Percentiles rank a stretch among this genome's conserved stretches.
phyloP scores from a whole-genome alignment of 2,329 filamentous ascomycete species.

The Boeremia exigua region DNA sequence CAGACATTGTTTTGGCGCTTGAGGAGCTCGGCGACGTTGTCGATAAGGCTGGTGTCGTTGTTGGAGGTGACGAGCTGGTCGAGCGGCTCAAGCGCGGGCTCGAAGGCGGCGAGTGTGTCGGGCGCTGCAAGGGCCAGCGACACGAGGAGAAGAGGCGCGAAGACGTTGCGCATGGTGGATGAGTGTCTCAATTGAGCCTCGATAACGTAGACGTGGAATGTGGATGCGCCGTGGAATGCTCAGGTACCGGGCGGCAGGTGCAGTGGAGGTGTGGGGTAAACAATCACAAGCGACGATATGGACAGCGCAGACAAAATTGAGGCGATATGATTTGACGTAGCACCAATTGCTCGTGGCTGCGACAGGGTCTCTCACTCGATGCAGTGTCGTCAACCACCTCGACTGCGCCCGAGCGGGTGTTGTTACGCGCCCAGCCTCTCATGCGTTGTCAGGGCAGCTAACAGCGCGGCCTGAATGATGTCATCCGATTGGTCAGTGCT shows the following conservation, averaged over 20 bases:
- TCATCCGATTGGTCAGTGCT: constrained; percentile 14
- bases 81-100: constrained; percentile 34
- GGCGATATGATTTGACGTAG: background rate
- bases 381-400: constrained; percentile 11
- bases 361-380: constrained; percentile 11
- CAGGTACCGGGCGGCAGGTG: constrained; percentile 2
- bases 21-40: constrained; percentile 33
- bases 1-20: constrained; percentile 51
- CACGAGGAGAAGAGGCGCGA: constrained; percentile 36
- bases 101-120: constrained; percentile 39
- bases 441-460: constrained; percentile 15
- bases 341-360: constrained; percentile 8
- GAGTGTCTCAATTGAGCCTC: background rate
- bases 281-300: constrained; percentile 5
- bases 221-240: constrained; percentile 21
- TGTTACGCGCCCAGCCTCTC: constrained; percentile 11
- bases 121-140: constrained; percentile 38
- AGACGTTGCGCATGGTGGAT: constrained; percentile 36
- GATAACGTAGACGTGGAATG: constrained; percentile 23
- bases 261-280: constrained; percentile 17
- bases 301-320: background rate
- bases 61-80: constrained; percentile 23
- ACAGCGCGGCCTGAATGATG: constrained; percentile 8
- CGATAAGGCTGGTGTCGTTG: constrained; percentile 34
- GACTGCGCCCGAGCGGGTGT: constrained; percentile 7